phyloP scores from a whole-genome alignment of 805 yeast genomes.

The Candida sanyiensis region DNA sequence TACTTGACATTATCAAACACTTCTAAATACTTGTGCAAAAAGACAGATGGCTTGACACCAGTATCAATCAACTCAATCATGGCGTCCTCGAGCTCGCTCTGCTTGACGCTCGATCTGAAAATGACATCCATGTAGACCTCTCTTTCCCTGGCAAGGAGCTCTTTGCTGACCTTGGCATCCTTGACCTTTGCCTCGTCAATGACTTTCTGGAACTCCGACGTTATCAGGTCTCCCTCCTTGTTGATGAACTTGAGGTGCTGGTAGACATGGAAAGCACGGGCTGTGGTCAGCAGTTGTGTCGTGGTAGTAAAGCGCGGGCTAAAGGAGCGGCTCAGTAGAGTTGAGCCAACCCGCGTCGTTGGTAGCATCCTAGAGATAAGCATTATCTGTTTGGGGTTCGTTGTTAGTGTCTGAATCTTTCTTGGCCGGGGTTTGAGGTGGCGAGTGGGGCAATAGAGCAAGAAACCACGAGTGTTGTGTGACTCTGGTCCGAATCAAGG shows the following conservation, averaged over 20 bases:
- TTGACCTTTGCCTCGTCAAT: constrained; percentile 14
- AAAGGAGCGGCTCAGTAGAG: background rate
- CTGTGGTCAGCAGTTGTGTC: background rate
- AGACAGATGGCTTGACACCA: constrained; percentile 15
- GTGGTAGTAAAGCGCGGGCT: background rate
- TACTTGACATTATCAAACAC: constrained; percentile 7
- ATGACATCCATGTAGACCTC: constrained; percentile 15
- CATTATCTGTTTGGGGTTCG: background rate
- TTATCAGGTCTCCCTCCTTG: constrained; percentile 18
- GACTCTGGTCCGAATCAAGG: too few relatives aligned
- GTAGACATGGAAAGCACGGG: constrained; percentile 5
- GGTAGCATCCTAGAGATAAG: background rate
- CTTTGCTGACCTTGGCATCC: constrained; percentile 4
- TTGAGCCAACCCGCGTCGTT: background rate
- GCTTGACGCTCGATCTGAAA: constrained; percentile 10
- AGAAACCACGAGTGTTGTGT: too few relatives aligned
- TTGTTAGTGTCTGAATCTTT: background rate
- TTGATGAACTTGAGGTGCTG: constrained; percentile 10
- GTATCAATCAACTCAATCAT: constrained; percentile 13
- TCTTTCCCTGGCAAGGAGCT: constrained; percentile 9
- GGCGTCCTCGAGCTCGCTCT: constrained; percentile 10
- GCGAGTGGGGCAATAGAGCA: too few relatives aligned
- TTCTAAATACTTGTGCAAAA: constrained; percentile 15
- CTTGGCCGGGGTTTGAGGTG: too few relatives aligned
- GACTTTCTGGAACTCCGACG: constrained; percentile 15